Evolutionary conservation across 495 filamentous ascomycete genomes (phyloP).

Genomic region (Bryoglossum gracile): DNA sequence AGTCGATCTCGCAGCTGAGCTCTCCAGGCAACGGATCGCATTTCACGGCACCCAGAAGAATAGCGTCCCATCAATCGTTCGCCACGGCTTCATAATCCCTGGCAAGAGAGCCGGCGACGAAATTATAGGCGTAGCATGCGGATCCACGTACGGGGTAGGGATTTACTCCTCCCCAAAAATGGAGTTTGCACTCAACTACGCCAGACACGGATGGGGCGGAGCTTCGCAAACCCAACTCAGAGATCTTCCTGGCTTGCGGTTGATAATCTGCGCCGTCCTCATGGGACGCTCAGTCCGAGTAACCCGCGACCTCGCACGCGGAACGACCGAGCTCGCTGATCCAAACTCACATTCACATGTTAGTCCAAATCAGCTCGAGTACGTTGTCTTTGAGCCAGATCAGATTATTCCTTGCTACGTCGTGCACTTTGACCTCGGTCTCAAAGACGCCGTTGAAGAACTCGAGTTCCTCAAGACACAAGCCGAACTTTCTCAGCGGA

Average conservation of each 20-base stretch:
- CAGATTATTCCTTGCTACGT: slow-evolving; percentile 37
- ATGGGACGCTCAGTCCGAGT: slow-evolving; percentile 31
- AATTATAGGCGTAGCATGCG: slow-evolving; percentile 25
- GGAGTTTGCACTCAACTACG: slow-evolving; percentile 30
- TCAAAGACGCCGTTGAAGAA: slow-evolving; percentile 23
- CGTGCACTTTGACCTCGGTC: slow-evolving; percentile 31
- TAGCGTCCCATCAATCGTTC: slow-evolving; percentile 35
- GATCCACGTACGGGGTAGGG: slow-evolving; percentile 31
- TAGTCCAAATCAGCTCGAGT: slow-evolving; percentile 28
- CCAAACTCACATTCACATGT: slow-evolving; percentile 30
- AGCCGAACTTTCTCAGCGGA: no score
- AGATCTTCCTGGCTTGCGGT: slow-evolving; percentile 28
- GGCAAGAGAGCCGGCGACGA: slow-evolving; percentile 25
- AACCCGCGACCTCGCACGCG: slow-evolving; percentile 22
- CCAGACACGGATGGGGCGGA: slow-evolving; percentile 3
- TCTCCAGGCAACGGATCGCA: slow-evolving; percentile 28
- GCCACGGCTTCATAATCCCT: slow-evolving; percentile 34
- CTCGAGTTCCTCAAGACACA: no score
- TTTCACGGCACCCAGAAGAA: slow-evolving; percentile 35
- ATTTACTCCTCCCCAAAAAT: slow-evolving; percentile 33
- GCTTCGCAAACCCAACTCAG: slow-evolving; percentile 2
- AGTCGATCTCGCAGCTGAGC: slow-evolving; percentile 26
- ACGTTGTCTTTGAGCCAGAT: slow-evolving; percentile 35
- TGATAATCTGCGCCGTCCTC: slow-evolving; percentile 33
- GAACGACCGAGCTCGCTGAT: slow-evolving; percentile 14